A percentile compares a stretch with the other conserved stretches of the same genome.
These are phyloP conservation scores for cucumber (Cucumis sativus) DNA, from an alignment of 306 rosid genomes.

Conservation along the genomic window DNA sequence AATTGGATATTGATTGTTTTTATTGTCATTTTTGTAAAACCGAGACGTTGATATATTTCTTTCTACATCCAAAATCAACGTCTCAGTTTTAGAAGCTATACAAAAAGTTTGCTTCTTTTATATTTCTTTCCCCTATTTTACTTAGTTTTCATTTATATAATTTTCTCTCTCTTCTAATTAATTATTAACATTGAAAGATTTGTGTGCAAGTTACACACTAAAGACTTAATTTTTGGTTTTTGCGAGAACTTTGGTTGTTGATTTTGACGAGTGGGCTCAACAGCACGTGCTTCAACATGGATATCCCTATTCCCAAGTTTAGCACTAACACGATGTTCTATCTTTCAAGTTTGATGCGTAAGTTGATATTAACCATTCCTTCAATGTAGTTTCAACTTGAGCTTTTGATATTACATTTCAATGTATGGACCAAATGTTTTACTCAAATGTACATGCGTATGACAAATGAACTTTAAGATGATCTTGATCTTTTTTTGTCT, in stretches of 20 bases:
- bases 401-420: too few relatives aligned
- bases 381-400: too few relatives aligned
- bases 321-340: neutral
- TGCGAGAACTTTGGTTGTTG: neutral
- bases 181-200: neutral
- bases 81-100: neutral
- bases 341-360: neutral
- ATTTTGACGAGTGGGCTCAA: neutral
- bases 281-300: neutral
- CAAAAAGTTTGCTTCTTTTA: too few relatives aligned
- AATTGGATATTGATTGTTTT: too few relatives aligned
- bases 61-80: too few relatives aligned
- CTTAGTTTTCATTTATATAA: neutral
- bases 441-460: too few relatives aligned
- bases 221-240: neutral
- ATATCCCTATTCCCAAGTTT: neutral
- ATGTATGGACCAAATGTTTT: too few relatives aligned
- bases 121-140: neutral
- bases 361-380: neutral
- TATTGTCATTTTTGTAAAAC: too few relatives aligned
- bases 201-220: neutral
- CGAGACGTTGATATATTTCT: too few relatives aligned
- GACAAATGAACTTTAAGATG: too few relatives aligned
- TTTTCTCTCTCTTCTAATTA: neutral
- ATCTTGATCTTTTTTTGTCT: neutral